Percentiles rank a stretch among this genome's conserved stretches.
phyloP scores from a whole-genome alignment of 306 rosid species.

The Cicer bijugum region DNA sequence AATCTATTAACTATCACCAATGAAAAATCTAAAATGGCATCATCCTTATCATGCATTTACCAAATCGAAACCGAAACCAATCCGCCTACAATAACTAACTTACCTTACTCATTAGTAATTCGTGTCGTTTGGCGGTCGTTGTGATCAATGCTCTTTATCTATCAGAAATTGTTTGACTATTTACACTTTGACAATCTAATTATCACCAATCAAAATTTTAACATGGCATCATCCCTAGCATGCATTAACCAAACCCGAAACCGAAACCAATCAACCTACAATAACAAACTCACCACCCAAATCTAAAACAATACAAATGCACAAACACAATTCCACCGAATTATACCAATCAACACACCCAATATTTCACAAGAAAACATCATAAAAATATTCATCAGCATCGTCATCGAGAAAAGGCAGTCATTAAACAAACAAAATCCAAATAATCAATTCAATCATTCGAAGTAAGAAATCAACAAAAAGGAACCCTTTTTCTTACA shows the following conservation, averaged over 20 bases:
- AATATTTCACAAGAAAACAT: not conserved
- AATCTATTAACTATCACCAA: no score
- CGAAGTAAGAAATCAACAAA: not conserved
- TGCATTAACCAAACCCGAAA: conserved; percentile 29
- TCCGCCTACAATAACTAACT: not conserved
- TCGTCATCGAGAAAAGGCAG: conserved; percentile 5
- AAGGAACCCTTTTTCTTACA: conserved; percentile 50
- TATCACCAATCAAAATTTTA: not conserved
- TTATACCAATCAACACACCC: conserved; percentile 3
- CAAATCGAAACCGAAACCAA: not conserved
- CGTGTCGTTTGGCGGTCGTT: no score
- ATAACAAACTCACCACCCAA: not conserved
- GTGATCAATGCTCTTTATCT: no score
- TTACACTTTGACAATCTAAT: no score
- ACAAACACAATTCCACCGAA: conserved; percentile 12
- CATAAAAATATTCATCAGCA: conserved; percentile 20
- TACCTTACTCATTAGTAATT: not conserved
- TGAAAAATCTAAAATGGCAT: not conserved
- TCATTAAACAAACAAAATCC: conserved; percentile 18
- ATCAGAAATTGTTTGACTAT: no score
- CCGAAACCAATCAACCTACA: conserved; percentile 8
- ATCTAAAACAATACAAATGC: conserved; percentile 16
- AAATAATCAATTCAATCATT: conserved; percentile 4
- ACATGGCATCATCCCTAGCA: conserved; percentile 17
- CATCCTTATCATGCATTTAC: conserved; percentile 27